Percentiles rank a stretch among this genome's conserved stretches.
These are phyloP conservation scores for Sporisorium reilianum DNA, from an alignment of 1,284 basidiomycete genomes.

Conservation along the genomic window DNA sequence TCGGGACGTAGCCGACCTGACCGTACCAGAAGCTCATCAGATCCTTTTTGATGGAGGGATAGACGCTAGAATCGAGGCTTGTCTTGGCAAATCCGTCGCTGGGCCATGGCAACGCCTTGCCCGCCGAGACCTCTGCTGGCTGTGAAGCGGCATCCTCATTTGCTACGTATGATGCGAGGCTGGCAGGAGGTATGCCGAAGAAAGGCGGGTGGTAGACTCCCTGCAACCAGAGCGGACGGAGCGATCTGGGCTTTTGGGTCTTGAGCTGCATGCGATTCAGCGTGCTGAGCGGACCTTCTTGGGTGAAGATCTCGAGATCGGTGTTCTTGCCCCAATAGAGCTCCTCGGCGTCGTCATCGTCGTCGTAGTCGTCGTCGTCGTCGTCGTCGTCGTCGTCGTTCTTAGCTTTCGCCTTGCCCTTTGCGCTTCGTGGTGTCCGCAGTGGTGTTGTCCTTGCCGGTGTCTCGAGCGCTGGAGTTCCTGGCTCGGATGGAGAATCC, in stretches of 20 bases:
- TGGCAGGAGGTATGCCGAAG: constrained; percentile 21
- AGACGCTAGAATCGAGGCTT: constrained; percentile 16
- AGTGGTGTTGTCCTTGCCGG: constrained; percentile 1
- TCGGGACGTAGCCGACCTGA: constrained; percentile 36
- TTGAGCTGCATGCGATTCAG: constrained; percentile 19
- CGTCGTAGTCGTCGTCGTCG: constrained; percentile 16
- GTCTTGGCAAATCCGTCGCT: constrained; percentile 25
- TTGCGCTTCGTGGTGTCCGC: neutral
- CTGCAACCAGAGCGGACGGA: constrained; percentile 36
- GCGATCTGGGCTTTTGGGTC: constrained; percentile 18
- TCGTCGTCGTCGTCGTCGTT: constrained; percentile 6
- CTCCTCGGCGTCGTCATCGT: constrained; percentile 17
- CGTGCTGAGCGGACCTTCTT: constrained; percentile 15
- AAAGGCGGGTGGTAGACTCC: constrained; percentile 26
- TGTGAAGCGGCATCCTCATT: constrained; percentile 8
- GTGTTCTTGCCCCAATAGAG: constrained; percentile 10
- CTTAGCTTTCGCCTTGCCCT: constrained; percentile 23
- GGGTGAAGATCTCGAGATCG: constrained; percentile 25
- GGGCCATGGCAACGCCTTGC: constrained; percentile 30
- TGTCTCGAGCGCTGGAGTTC: neutral
- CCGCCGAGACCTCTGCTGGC: neutral
- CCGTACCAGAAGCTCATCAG: constrained; percentile 23
- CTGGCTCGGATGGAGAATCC: neutral
- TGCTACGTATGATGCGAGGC: neutral
- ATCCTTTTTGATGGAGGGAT: constrained; percentile 18